Conservation (phyloP, 129 eudicot genomes). For the Artemisia argyi region DNA sequence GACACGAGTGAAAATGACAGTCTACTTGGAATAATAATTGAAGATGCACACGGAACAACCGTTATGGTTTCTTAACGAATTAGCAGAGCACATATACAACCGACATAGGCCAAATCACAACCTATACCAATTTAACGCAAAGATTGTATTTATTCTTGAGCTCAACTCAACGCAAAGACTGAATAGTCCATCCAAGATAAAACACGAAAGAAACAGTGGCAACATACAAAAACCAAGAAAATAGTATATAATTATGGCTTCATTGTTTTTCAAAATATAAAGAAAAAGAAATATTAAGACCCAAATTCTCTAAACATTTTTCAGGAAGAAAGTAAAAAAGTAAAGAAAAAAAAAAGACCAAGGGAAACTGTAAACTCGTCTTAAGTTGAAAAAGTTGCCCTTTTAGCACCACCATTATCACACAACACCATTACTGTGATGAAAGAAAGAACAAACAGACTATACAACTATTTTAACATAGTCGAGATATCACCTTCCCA, state of each 20-base stretch:
- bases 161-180: not conserved
- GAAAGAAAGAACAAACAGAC: constrained; percentile 37
- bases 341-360: constrained; percentile 1
- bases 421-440: constrained; percentile 35
- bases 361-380: constrained; percentile 28
- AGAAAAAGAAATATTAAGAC: constrained; percentile 19
- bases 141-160: no score
- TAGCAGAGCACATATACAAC: not conserved
- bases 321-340: constrained; percentile 12
- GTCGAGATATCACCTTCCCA: constrained; percentile 23
- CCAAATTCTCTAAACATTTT: constrained; percentile 36
- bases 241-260: constrained; percentile 33
- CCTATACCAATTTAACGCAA: no score
- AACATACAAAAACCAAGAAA: constrained; percentile 12
- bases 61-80: not conserved
- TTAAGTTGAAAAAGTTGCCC: constrained; percentile 31
- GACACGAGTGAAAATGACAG: not conserved
- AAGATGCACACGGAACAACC: not conserved
- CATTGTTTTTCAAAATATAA: constrained; percentile 28
- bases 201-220: constrained; percentile 2
- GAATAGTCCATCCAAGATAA: not conserved
- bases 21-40: no score
- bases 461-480: constrained; percentile 47
- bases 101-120: not conserved
- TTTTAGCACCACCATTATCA: constrained; percentile 38